These are phyloP conservation scores for Sophora flavescens DNA, from an alignment of 306 rosid genomes.

Conservation along the genomic window DNA sequence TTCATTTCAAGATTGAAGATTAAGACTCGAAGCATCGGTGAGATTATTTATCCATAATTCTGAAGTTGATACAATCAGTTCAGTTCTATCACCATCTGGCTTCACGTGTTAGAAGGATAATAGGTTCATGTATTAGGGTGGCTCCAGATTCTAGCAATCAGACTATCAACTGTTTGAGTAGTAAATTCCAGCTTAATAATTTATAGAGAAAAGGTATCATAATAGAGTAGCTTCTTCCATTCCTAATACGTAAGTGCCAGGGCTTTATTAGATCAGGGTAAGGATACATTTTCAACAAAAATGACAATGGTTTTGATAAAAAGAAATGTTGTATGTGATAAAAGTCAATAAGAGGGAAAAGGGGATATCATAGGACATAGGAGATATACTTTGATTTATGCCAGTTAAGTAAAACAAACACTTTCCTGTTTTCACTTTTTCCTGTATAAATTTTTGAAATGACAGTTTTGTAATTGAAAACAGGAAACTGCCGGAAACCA, in stretches of 20 bases:
- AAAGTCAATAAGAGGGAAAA: background rate
- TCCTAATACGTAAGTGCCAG: background rate
- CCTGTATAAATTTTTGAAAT: too few species aligned
- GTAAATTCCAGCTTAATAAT: background rate
- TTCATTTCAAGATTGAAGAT: constrained; percentile 25
- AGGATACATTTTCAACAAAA: background rate
- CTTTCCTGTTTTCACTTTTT: too few species aligned
- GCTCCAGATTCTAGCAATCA: constrained; percentile 10
- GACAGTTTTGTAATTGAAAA: too few species aligned
- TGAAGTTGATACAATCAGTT: background rate
- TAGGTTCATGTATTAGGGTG: background rate
- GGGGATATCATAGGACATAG: background rate
- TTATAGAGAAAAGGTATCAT: background rate
- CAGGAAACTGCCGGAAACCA: too few species aligned
- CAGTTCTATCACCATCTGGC: background rate
- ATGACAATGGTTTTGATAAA: background rate
- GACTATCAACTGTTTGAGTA: background rate
- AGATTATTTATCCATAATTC: constrained; percentile 13
- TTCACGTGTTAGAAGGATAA: background rate
- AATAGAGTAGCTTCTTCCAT: background rate
- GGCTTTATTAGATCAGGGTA: background rate
- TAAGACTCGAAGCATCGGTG: constrained; percentile 5
- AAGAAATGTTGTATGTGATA: background rate
- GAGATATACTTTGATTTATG: background rate
- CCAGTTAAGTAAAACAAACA: too few species aligned